These are phyloP conservation scores for Candida alai DNA, from an alignment of 805 yeast genomes.

Conservation along the genomic window DNA sequence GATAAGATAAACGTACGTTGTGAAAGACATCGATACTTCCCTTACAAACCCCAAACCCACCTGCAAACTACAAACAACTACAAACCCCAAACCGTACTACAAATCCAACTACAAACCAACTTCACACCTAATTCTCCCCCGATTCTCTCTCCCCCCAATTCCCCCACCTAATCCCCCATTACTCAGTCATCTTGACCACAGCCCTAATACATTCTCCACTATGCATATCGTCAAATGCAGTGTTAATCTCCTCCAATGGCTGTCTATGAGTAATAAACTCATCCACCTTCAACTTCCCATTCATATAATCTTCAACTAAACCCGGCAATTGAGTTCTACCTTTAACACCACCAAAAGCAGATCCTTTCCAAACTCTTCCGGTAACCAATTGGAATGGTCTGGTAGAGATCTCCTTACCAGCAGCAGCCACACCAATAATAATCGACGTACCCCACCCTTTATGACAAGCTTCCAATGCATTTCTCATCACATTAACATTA, in stretches of 20 bases:
- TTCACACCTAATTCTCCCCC: not conserved
- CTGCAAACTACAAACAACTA: too few species aligned
- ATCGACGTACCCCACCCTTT: slow-evolving; percentile 98
- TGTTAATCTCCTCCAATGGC: slow-evolving; percentile 70
- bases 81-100: not conserved
- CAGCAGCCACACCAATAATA: slow-evolving; percentile 97
- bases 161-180: slow-evolving; percentile 1
- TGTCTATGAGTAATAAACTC: slow-evolving; percentile 94
- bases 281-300: slow-evolving; percentile 78
- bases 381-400: slow-evolving; percentile 99
- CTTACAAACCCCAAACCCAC: too few species aligned
- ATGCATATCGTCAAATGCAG: slow-evolving; percentile 94
- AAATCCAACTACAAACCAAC: slow-evolving; percentile 1
- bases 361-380: slow-evolving; percentile 98
- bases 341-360: slow-evolving; percentile 99
- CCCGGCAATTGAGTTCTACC: slow-evolving; percentile 95
- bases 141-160: slow-evolving; percentile 5
- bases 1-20: too few species aligned
- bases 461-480: slow-evolving; percentile 95
- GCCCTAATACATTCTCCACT: slow-evolving; percentile 93
- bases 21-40: too few species aligned
- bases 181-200: slow-evolving; percentile 58
- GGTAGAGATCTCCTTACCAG: slow-evolving; percentile 94
- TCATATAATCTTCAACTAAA: slow-evolving; percentile 79
- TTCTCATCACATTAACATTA: slow-evolving; percentile 90